Conservation (phyloP, 192 early-diverging fungal species). For the Entomortierella chlamydospora region DNA sequence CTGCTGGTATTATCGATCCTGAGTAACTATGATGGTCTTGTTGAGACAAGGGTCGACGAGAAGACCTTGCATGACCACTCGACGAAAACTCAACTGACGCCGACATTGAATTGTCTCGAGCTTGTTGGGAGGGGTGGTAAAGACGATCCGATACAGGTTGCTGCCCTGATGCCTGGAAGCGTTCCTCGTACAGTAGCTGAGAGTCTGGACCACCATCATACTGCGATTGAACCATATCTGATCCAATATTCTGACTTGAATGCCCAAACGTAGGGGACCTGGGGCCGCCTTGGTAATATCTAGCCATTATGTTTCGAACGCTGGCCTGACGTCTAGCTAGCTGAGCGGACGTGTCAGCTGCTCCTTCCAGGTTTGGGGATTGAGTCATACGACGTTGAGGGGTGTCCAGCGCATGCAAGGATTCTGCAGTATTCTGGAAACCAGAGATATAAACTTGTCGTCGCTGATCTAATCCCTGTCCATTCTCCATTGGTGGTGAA, state of each 20-base stretch:
- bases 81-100: slow-evolving; percentile 11
- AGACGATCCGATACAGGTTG: not conserved
- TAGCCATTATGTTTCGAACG: slow-evolving; percentile 32
- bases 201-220: not conserved
- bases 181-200: not conserved
- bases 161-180: slow-evolving; percentile 3
- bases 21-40: slow-evolving; percentile 23
- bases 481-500: slow-evolving; percentile 12
- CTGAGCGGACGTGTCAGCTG: not conserved
- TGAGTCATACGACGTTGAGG: not conserved
- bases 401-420: not conserved
- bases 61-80: not conserved
- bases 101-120: slow-evolving; percentile 4
- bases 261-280: slow-evolving; percentile 17
- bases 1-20: not conserved
- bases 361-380: not conserved
- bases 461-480: not conserved
- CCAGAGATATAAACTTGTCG: slow-evolving; percentile 1
- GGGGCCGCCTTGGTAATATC: slow-evolving; percentile 20
- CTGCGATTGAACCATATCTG: not conserved
- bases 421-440: not conserved
- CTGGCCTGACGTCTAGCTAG: slow-evolving; percentile 24
- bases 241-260: slow-evolving; percentile 2
- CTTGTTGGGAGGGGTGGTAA: not conserved
- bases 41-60: slow-evolving; percentile 28